These are phyloP conservation scores for Solanum aculeatissimum DNA, from an alignment of 305 asterid species.

Conservation along the genomic window DNA sequence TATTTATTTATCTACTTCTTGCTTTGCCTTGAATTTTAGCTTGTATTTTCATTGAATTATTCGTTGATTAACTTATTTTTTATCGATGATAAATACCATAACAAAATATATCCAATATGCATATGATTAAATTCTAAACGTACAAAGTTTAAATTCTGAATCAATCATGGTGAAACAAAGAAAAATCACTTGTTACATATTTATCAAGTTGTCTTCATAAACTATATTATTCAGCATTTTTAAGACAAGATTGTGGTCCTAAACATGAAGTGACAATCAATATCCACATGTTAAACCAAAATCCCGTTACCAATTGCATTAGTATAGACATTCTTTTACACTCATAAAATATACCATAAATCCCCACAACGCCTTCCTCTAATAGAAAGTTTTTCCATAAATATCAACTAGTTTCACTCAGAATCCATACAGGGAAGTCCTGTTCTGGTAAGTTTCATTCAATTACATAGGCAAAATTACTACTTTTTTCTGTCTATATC, in stretches of 20 bases:
- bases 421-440: constrained; percentile 3
- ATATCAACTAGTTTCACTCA: not conserved
- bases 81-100: no score
- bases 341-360: not conserved
- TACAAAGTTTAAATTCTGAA: not conserved
- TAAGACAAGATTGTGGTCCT: not conserved
- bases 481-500: not conserved
- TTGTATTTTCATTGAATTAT: no score
- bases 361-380: constrained; percentile 7
- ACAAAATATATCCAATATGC: no score
- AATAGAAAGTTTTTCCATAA: constrained; percentile 8
- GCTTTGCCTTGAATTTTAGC: no score
- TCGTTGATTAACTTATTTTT: no score
- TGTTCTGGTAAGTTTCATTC: constrained; percentile 12
- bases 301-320: not conserved
- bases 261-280: not conserved
- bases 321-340: not conserved
- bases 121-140: not conserved
- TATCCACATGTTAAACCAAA: not conserved
- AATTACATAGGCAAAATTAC: not conserved
- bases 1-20: no score
- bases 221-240: not conserved
- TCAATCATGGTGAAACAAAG: not conserved
- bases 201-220: not conserved
- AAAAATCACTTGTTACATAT: not conserved